Evolutionary conservation across 768 basidiomycete species (phyloP).

Genomic region (Termitomyces sp.): DNA sequence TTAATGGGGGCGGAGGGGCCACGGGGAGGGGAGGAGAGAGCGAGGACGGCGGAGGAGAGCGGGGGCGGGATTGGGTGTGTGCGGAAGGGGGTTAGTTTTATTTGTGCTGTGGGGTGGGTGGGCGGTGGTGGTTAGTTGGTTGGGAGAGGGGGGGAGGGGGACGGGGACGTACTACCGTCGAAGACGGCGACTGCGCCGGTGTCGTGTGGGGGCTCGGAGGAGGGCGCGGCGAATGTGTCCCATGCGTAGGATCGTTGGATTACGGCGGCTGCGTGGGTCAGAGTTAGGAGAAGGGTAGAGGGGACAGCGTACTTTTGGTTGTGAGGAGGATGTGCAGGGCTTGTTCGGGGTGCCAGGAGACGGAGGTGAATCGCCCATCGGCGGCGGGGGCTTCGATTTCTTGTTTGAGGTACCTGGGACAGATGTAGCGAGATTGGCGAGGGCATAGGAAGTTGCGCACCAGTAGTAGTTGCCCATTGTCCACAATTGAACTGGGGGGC

Average conservation of each 20-base stretch:
- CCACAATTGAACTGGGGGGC: constrained; percentile 82
- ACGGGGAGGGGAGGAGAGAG: constrained; percentile 22
- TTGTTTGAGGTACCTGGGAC: constrained; percentile 85
- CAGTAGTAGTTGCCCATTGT: constrained; percentile 94
- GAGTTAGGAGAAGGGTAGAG: background rate
- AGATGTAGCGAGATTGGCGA: background rate
- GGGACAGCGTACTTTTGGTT: constrained; percentile 60
- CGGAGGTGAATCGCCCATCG: constrained; percentile 57
- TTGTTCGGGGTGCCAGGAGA: constrained; percentile 87
- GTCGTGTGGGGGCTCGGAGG: constrained; percentile 57
- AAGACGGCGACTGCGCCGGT: constrained; percentile 86
- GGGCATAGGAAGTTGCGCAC: constrained; percentile 32
- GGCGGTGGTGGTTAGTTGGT: constrained; percentile 21
- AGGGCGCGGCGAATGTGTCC: constrained; percentile 67
- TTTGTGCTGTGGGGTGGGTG: too few relatives aligned
- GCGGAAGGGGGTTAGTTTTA: constrained; percentile 93
- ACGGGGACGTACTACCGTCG: constrained; percentile 71
- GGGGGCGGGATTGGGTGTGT: constrained; percentile 98
- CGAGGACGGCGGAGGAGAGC: constrained; percentile 67
- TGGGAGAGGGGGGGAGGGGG: background rate
- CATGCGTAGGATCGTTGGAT: constrained; percentile 64
- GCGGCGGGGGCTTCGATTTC: constrained; percentile 53
- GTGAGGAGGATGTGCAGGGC: constrained; percentile 60
- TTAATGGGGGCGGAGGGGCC: too few relatives aligned
- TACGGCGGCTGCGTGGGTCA: constrained; percentile 35